Evolutionary conservation across 2,329 filamentous ascomycete species (phyloP).

Genomic region (Mollisia scopiformis): DNA sequence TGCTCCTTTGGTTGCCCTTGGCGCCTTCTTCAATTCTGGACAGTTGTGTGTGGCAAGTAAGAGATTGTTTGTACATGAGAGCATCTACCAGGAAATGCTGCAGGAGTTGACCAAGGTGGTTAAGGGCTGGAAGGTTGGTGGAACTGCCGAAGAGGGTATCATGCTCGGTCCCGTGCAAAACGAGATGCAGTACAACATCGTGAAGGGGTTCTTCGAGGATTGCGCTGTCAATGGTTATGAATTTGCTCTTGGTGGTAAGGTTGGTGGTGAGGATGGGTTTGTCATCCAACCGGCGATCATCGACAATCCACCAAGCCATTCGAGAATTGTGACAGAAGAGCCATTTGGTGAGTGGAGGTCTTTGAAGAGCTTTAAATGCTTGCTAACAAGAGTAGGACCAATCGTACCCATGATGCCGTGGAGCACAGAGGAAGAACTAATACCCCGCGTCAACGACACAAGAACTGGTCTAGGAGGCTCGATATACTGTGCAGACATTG

Average conservation of each 20-base stretch:
- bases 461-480: constrained; percentile 59
- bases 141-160: constrained; percentile 40
- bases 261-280: constrained; percentile 49
- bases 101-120: constrained; percentile 48
- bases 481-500: constrained; percentile 58
- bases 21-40: constrained; percentile 55
- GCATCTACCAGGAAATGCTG: constrained; percentile 59
- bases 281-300: constrained; percentile 63
- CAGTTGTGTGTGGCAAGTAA: constrained; percentile 61
- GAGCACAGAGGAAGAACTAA: constrained; percentile 61
- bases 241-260: constrained; percentile 48
- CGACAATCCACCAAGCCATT: constrained; percentile 57
- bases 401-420: constrained; percentile 66
- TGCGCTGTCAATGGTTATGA: constrained; percentile 56
- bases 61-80: constrained; percentile 63
- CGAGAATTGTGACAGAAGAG: constrained; percentile 59
- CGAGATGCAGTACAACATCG: constrained; percentile 64
- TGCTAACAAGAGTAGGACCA: constrained; percentile 44
- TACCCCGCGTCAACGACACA: constrained; percentile 56
- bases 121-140: constrained; percentile 44
- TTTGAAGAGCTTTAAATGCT: not conserved
- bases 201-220: constrained; percentile 58
- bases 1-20: constrained; percentile 47
- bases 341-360: constrained; percentile 52
- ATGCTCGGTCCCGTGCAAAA: constrained; percentile 65